phyloP scores from a whole-genome alignment of 2,329 filamentous ascomycete genomes.

The Apiospora hydei region DNA sequence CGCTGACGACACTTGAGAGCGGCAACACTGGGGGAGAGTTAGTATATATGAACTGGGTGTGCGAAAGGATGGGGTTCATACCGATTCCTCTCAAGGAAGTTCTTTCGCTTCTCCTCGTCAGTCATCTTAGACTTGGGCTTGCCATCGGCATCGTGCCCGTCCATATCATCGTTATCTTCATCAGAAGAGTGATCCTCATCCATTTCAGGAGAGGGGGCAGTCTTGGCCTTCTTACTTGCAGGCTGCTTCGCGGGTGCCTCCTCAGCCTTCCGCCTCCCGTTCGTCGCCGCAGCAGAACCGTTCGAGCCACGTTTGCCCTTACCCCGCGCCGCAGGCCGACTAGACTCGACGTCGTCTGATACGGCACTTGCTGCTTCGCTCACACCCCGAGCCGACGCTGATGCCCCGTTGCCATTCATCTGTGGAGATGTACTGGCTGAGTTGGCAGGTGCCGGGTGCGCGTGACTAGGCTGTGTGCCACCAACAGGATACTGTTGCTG shows the following conservation, averaged over 20 bases:
- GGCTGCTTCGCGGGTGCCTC: slow-evolving; percentile 67
- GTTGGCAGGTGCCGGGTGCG: slow-evolving; percentile 50
- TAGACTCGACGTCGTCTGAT: slow-evolving; percentile 76
- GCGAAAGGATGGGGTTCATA: slow-evolving; percentile 51
- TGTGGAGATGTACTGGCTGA: slow-evolving; percentile 57
- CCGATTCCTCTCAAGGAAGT: slow-evolving; percentile 96
- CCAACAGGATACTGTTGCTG: slow-evolving; percentile 54
- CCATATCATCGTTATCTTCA: slow-evolving; percentile 59
- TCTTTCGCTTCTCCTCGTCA: slow-evolving; percentile 97
- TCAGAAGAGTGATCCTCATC: slow-evolving; percentile 58
- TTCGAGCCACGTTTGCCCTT: slow-evolving; percentile 72
- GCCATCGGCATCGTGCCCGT: slow-evolving; percentile 62
- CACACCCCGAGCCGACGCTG: slow-evolving; percentile 57
- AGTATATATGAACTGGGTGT: slow-evolving; percentile 27
- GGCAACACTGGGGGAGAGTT: slow-evolving; percentile 72
- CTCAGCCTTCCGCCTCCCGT: slow-evolving; percentile 82
- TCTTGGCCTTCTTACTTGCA: slow-evolving; percentile 75
- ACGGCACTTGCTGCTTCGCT: slow-evolving; percentile 74
- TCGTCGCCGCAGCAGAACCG: slow-evolving; percentile 53
- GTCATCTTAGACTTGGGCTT: slow-evolving; percentile 85
- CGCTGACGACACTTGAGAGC: slow-evolving; percentile 96
- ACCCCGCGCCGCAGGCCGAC: slow-evolving; percentile 69
- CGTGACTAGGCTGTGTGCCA: slow-evolving; percentile 54
- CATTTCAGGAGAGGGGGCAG: slow-evolving; percentile 43
- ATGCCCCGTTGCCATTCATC: slow-evolving; percentile 58